Conservation (phyloP, 2,329 filamentous ascomycete species). For the Aureobasidium uvarum region DNA sequence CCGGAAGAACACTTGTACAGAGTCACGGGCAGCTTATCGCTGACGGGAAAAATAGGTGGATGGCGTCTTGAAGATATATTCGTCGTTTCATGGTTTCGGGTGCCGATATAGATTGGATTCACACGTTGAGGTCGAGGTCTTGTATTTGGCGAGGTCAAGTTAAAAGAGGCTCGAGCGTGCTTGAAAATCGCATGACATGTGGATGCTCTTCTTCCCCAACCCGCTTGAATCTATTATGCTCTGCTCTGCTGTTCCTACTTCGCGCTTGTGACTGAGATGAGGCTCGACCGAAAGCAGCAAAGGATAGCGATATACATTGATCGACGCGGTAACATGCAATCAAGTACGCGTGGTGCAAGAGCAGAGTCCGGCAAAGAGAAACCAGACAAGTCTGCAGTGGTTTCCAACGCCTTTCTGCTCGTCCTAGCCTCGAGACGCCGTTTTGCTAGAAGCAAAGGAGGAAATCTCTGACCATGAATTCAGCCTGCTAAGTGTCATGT, state of each 20-base stretch:
- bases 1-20: conserved; percentile 18
- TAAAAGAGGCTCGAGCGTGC: conserved; percentile 21
- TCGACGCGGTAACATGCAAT: conserved; percentile 5
- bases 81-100: conserved; percentile 10
- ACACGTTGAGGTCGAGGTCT: background rate
- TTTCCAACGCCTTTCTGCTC: conserved; percentile 11
- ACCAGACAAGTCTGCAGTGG: background rate
- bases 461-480: conserved; percentile 6
- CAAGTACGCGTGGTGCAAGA: background rate
- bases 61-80: conserved; percentile 14
- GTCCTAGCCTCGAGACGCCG: conserved; percentile 17
- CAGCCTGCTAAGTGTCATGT: conserved; percentile 23
- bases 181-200: conserved; percentile 18
- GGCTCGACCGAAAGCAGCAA: conserved; percentile 6
- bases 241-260: conserved; percentile 10
- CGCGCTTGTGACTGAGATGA: conserved; percentile 16
- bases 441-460: conserved; percentile 23
- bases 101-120: conserved; percentile 2
- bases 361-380: background rate
- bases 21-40: background rate
- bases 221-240: conserved; percentile 14
- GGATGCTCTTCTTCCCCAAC: conserved; percentile 18
- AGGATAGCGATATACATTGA: conserved; percentile 5
- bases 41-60: background rate
- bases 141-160: conserved; percentile 13